Base-by-base conservation (phyloP, 768 basidiomycete genomes). In the Hygrophorus russula region DNA sequence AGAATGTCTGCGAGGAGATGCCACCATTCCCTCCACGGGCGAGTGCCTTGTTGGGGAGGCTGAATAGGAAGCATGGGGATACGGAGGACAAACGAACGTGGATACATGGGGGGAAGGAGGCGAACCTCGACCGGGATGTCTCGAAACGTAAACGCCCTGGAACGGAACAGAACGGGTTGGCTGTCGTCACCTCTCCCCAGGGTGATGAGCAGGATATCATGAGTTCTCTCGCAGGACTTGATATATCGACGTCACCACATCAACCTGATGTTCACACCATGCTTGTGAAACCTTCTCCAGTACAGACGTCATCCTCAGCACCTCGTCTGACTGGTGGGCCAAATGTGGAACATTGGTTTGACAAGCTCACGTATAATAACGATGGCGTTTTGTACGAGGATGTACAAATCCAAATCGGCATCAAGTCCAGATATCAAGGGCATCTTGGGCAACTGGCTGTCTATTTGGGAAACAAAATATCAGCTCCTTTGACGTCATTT, bases 1-100 rank as follows among this genome's bases (percentile, higher is more conserved):
- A 92, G 57, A 88, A 89, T 49, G 78, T 98, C 11, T 97, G 93
- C 59, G 96, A 98, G 60, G 96, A 98, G 63, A 98, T 99, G 82
- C 96, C 96, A 1, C 92, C 94, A 3, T 99, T 96, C 72, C 93
- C 94, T 3, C 86, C 94, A 41, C 78, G 96, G 37, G 87, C 90
- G 51, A 94, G 91, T 46, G 84, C 93, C 2, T 69, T 99, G 6
- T 69, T 96, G 39, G 86, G 78, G 37, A 74, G 91, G 39, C 65
- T 99, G 32, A 86, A 94, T 59, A 82, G 79, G 56, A 94, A 93
- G 57, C 83, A 88, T 29, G 83, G 81, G 4, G 88, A 91, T 52
- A 87, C 87, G n/a, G 88, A 89, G 48, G 92, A 97, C 61, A 94
- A 93, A 63, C 73, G 92, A 43, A 92, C 85, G 0, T 97, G 94